These are phyloP conservation scores for Chaetomium globosum DNA, from an alignment of 2,329 filamentous ascomycete species.

Conservation along the genomic window DNA sequence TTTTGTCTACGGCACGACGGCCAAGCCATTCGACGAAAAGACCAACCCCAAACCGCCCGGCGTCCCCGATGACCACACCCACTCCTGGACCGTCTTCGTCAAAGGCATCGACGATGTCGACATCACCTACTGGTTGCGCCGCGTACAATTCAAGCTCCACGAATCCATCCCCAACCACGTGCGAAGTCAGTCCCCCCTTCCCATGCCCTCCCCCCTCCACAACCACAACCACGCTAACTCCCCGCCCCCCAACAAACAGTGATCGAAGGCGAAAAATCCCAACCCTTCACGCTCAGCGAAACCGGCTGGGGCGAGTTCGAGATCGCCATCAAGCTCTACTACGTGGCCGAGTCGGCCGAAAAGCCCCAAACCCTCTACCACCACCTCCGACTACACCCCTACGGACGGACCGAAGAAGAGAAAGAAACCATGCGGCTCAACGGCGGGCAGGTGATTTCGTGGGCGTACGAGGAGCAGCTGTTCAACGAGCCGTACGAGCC, in stretches of 20 bases:
- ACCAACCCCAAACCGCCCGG: slow-evolving; percentile 75
- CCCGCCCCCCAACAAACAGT: slow-evolving; percentile 44
- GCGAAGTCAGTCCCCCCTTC: slow-evolving; percentile 59
- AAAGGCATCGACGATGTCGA: slow-evolving; percentile 86
- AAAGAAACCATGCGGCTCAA: slow-evolving; percentile 61
- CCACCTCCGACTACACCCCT: slow-evolving; percentile 86
- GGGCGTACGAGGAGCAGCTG: slow-evolving; percentile 89
- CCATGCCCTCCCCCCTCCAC: not conserved
- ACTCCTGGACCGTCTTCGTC: slow-evolving; percentile 95
- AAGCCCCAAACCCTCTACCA: slow-evolving; percentile 97
- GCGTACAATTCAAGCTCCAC: slow-evolving; percentile 97
- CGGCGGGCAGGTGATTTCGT: slow-evolving; percentile 69
- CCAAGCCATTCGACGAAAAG: slow-evolving; percentile 74
- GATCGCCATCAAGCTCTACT: slow-evolving; percentile 93
- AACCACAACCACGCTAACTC: not conserved
- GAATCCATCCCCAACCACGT: slow-evolving; percentile 93
- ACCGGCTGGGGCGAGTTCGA: slow-evolving; percentile 99
- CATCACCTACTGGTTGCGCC: slow-evolving; percentile 92
- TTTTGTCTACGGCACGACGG: slow-evolving; percentile 78
- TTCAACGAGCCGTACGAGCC: slow-evolving; percentile 97
- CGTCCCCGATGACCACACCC: slow-evolving; percentile 87
- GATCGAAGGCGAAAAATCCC: slow-evolving; percentile 69
- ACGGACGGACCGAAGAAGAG: slow-evolving; percentile 77
- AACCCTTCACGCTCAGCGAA: slow-evolving; percentile 80
- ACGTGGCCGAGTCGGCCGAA: slow-evolving; percentile 81